These are phyloP conservation scores for Linum tenue DNA, from an alignment of 345 rosid species.

Conservation along the genomic window DNA sequence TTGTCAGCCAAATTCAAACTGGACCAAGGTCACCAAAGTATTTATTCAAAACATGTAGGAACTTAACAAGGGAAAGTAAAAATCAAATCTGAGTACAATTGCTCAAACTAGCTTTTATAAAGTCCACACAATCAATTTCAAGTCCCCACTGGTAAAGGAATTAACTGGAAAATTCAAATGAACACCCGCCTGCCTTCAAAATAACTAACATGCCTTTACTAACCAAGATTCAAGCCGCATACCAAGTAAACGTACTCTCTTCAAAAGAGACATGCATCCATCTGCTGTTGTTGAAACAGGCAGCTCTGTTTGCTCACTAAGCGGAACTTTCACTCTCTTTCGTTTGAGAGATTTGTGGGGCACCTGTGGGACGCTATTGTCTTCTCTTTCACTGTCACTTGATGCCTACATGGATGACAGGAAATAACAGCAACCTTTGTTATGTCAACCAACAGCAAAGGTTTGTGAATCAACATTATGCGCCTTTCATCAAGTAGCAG, in stretches of 20 bases:
- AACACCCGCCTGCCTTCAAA: not conserved
- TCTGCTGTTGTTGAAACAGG: slow-evolving; percentile 37
- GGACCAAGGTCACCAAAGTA: not conserved
- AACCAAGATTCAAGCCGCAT: slow-evolving; percentile 9
- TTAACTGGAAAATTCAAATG: too few species aligned
- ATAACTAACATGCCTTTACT: not conserved
- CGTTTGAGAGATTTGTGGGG: slow-evolving; percentile 45
- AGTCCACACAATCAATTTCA: too few species aligned
- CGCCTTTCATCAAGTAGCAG: not conserved
- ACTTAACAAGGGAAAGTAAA: not conserved
- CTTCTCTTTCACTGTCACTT: slow-evolving; percentile 78
- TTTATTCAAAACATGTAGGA: not conserved
- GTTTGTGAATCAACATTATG: not conserved
- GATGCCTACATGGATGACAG: slow-evolving; percentile 42
- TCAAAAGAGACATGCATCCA: slow-evolving; percentile 74
- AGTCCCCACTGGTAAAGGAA: too few species aligned
- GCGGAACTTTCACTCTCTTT: slow-evolving; percentile 49
- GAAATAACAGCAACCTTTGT: slow-evolving; percentile 4
- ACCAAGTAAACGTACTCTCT: slow-evolving; percentile 60
- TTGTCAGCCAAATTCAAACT: too few species aligned
- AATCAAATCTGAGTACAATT: slow-evolving; percentile 1
- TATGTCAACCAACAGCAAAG: not conserved
- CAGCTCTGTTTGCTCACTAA: slow-evolving; percentile 37
- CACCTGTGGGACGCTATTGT: slow-evolving; percentile 36
- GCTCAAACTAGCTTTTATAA: too few species aligned